Conservation (phyloP, 805 yeast genomes). For the Kodamaea restingae region DNA sequence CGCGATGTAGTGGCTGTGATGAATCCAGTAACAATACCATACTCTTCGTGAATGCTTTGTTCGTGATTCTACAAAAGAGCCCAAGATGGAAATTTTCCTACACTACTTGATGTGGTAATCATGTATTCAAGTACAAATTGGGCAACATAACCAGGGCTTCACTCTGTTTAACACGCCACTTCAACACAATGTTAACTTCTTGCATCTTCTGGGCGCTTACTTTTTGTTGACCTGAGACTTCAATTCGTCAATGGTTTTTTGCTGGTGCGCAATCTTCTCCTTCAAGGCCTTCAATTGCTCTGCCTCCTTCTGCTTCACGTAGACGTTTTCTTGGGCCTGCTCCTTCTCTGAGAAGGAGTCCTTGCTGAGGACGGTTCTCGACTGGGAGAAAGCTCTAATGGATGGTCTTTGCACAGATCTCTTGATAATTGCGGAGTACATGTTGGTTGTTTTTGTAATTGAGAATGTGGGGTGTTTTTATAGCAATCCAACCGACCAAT, state of each 20-base stretch:
- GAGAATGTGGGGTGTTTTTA: constrained; percentile 1
- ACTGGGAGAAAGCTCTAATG: constrained; percentile 28
- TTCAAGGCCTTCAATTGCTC: constrained; percentile 76
- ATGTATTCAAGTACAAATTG: background rate
- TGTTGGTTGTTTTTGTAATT: constrained; percentile 2
- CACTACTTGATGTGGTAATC: constrained; percentile 5
- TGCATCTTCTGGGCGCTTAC: constrained; percentile 5
- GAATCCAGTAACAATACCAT: background rate
- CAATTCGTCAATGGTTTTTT: constrained; percentile 50
- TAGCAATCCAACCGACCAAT: constrained; percentile 1
- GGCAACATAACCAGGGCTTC: background rate
- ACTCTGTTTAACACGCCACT: too few relatives aligned
- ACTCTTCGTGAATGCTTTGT: too few relatives aligned
- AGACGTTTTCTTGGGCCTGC: constrained; percentile 84
- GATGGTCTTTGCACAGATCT: constrained; percentile 20
- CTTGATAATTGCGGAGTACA: constrained; percentile 24
- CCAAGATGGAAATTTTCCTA: background rate
- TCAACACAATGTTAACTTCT: too few relatives aligned
- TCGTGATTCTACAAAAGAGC: background rate
- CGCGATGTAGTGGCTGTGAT: too few relatives aligned
- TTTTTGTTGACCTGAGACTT: constrained; percentile 43
- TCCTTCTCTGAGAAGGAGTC: constrained; percentile 69
- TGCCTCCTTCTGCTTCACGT: constrained; percentile 83
- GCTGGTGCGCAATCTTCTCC: constrained; percentile 74
- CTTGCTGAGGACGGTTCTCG: constrained; percentile 24